A percentile compares a stretch with the other conserved stretches of the same genome.
phyloP scores from a whole-genome alignment of 1,139 yeast genomes.

The Arxiozyma bovina region DNA sequence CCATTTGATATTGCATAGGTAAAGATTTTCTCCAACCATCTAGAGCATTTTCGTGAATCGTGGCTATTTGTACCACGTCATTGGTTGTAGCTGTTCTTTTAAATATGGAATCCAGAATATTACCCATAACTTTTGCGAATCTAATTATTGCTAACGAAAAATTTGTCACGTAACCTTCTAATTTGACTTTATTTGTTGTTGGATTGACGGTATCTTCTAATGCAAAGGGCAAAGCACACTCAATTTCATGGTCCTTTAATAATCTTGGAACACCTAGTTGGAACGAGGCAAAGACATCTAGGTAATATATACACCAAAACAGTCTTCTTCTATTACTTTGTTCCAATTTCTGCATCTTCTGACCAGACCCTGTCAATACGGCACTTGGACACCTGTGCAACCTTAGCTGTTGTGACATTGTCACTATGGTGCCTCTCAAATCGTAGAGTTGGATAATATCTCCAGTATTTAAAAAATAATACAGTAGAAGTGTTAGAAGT shows the following conservation, averaged over 20 bases:
- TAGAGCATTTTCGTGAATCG: conserved; percentile 56
- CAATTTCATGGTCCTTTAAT: conserved; percentile 70
- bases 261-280: conserved; percentile 77
- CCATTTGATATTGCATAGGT: conserved; percentile 54
- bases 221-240: conserved; percentile 62
- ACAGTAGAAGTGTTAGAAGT: conserved; percentile 56
- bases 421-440: conserved; percentile 62
- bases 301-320: conserved; percentile 75
- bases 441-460: conserved; percentile 69
- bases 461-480: conserved; percentile 66
- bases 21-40: conserved; percentile 75
- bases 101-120: conserved; percentile 59
- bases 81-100: conserved; percentile 40
- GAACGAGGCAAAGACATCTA: conserved; percentile 69
- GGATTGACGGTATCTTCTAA: background rate
- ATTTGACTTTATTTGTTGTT: conserved; percentile 15
- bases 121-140: conserved; percentile 65
- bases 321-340: conserved; percentile 75
- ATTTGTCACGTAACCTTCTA: conserved; percentile 62
- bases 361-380: conserved; percentile 50
- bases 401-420: conserved; percentile 81
- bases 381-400: conserved; percentile 85
- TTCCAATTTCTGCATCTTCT: conserved; percentile 50
- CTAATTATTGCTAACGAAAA: conserved; percentile 58
- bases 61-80: conserved; percentile 30